Evolutionary conservation across 2,329 filamentous ascomycete genomes (phyloP), one percentile per base, ranked within the genome.

Genomic region (Conoideocrella luteorostrata): DNA sequence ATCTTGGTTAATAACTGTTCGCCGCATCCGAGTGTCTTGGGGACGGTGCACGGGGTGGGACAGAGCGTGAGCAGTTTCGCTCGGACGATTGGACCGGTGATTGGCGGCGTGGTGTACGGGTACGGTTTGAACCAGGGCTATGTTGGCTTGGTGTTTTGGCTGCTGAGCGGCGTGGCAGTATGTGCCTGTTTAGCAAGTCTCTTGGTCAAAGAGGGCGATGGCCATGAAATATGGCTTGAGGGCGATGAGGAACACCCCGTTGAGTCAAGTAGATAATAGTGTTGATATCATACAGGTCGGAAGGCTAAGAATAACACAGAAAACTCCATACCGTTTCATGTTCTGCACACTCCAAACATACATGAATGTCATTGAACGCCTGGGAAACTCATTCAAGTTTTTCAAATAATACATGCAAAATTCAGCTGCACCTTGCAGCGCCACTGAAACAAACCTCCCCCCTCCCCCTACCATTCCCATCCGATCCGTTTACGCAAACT

Each of bases 221-320:
- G 81, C 0, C 79, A 84, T 56, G 80, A 84, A 58, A 76, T 84
- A 36, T 70, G 78, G 68, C 57, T 84, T 2, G 76, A 81, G 22
- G 80, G 79, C 0, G 80, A 84, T 49, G 71, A 76, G 22, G 50
- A 56, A 56, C 46, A 46, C 9, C 24, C 21, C 17, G 20, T 21
- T 5, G 45, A 50, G 23, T 29, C 21, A 12, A 18, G 5, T 34
- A 12, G 33, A 24, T 39, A 33, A 43, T 18, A 21, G 11, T 17
- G 9, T 39, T 4, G 7, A 15, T 17, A 15, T 13, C 26, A 15
- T 24, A 41, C 10, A 23, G 18, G 15, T 18, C 13, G 7, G 12
- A 24, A 28, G 20, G 20, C 7, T 15, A 11, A 21, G 22, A n/a
- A 29, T 3, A 36, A 29, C 26, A n/a, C 6, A 15, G 17, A 33